Evolutionary conservation across 345 rosid species (phyloP).

Genomic region (Pugionium dolabratum): DNA sequence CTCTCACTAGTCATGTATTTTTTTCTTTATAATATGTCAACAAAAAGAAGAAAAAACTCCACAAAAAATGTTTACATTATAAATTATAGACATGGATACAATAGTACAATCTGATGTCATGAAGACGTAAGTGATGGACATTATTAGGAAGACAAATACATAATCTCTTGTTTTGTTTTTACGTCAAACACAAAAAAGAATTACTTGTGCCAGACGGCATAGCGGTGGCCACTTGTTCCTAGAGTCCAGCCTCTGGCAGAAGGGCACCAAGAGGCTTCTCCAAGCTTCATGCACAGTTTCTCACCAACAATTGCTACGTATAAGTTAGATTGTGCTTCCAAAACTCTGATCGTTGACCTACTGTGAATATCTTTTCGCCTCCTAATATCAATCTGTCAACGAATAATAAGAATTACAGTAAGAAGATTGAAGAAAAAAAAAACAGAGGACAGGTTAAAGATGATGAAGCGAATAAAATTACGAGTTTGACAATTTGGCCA

Average conservation of each 20-base stretch:
- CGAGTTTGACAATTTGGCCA: constrained; percentile 79
- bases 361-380: constrained; percentile 65
- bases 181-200: background rate
- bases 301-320: constrained; percentile 78
- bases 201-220: constrained; percentile 83
- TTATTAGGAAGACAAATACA: background rate
- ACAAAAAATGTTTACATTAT: constrained; percentile 3
- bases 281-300: constrained; percentile 80
- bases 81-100: background rate
- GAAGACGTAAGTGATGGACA: constrained; percentile 18
- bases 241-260: constrained; percentile 73
- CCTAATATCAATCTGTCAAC: constrained; percentile 59
- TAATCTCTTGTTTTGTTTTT: too few relatives aligned
- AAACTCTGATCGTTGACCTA: constrained; percentile 57
- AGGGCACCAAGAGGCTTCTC: constrained; percentile 93
- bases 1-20: constrained; percentile 19
- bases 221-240: constrained; percentile 69
- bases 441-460: background rate
- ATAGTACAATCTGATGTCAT: constrained; percentile 20
- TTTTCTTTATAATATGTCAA: background rate
- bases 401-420: background rate
- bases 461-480: constrained; percentile 26
- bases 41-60: background rate
- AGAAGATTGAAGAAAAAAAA: too few relatives aligned
- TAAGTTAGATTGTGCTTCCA: constrained; percentile 68